These are phyloP conservation scores for Syncephalis fuscata DNA, from an alignment of 371 early-diverging fungal species.

Conservation along the genomic window DNA sequence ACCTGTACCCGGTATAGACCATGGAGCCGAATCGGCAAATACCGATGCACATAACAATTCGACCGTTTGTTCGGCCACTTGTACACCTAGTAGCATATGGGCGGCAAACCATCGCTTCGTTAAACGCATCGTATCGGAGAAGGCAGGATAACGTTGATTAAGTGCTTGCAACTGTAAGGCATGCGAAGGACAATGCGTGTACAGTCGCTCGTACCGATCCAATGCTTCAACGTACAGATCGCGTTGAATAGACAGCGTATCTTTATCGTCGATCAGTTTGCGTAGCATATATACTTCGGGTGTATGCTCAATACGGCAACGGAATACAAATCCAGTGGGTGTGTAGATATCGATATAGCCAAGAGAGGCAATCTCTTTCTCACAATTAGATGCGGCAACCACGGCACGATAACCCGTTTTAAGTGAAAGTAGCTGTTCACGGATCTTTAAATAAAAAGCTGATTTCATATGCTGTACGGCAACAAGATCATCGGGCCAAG, in stretches of 20 bases:
- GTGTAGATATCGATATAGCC: slow-evolving; percentile 52
- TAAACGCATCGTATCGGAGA: slow-evolving; percentile 55
- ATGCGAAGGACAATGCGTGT: slow-evolving; percentile 36
- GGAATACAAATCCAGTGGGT: slow-evolving; percentile 47
- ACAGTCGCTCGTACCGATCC: slow-evolving; percentile 23
- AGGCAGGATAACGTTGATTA: slow-evolving; percentile 42
- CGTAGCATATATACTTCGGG: slow-evolving; percentile 46
- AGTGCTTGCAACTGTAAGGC: slow-evolving; percentile 50
- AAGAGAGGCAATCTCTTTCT: slow-evolving; percentile 24
- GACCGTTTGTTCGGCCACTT: slow-evolving; percentile 36
- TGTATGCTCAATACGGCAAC: slow-evolving; percentile 52
- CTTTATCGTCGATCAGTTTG: slow-evolving; percentile 24
- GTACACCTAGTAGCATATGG: slow-evolving; percentile 39
- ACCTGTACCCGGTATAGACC: slow-evolving; percentile 31
- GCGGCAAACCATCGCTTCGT: slow-evolving; percentile 75
- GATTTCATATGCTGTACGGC: slow-evolving; percentile 83
- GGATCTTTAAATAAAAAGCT: slow-evolving; percentile 62
- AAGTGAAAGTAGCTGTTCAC: slow-evolving; percentile 22
- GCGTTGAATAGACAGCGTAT: slow-evolving; percentile 19
- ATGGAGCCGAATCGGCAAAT: slow-evolving; percentile 46
- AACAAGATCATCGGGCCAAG: slow-evolving; percentile 79
- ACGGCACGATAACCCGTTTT: slow-evolving; percentile 11
- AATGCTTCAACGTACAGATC: slow-evolving; percentile 26
- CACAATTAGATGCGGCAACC: slow-evolving; percentile 10
- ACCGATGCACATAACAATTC: slow-evolving; percentile 38